Evolutionary conservation across 148 eudicot genomes (phyloP), one percentile per base, ranked within the genome.

Genomic region (Salicornia ramosissima): DNA sequence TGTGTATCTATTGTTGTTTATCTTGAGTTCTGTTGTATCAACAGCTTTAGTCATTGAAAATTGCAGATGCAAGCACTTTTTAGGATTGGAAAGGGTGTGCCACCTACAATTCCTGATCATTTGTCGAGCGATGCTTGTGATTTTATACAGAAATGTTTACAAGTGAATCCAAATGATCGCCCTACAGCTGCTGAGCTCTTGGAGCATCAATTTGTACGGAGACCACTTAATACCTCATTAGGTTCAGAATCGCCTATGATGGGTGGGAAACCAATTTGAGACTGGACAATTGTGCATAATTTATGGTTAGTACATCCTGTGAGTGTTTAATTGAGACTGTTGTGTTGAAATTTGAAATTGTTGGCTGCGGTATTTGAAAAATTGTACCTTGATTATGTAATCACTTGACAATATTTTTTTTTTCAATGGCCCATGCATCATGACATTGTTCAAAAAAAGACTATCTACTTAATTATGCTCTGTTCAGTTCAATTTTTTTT

Each of bases 71-170:
- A 77, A 72, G 98, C 95, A 75, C 15, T 93, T 69, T 93, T 58
- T 75, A 77, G 71, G 74, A 93, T 93, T 78, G 96, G 92, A 57
- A 86, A 40, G 53, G 92, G 94, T n/a, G 81, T 77, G 57, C 85
- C 75, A 30, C 98, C 98, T 36, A 74, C 79, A 45, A 69, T 93
- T 65, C 95, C 96, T 25, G 77, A 85, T 58, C 26, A 78, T 45
- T 85, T 93, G 58, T 90, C 96, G 15, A 64, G 42, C 31, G 95
- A 90, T 77, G 90, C 92, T 33, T 81, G 77, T 22, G 88, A 87
- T 80, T 86, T 93, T 65, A 88, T 82, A 30, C 61, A 63, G n/a
- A 64, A 58, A 43, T 82, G 85, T 67, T 62, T 82, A 62, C 75
- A 70, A 16, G 80, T 73, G 40, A 72, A 79, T 51, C 78, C 85